Percentiles rank a stretch among this genome's conserved stretches.
Conservation (phyloP, 2,329 filamentous ascomycete species). For the Alternaria infectoria region DNA sequence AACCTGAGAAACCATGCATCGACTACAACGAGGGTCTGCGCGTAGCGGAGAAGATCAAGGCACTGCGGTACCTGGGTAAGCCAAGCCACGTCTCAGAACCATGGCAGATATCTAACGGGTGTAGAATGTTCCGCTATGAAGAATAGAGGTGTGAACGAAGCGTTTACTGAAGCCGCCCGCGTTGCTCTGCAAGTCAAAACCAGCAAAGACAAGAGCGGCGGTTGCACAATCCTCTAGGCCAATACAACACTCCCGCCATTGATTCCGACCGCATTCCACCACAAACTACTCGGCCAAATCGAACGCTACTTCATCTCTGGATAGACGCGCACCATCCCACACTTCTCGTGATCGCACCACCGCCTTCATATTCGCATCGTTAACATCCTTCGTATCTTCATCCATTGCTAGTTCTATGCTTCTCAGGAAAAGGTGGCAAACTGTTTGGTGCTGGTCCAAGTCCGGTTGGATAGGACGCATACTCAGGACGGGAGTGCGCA, state of each 20-base stretch:
- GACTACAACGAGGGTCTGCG: slow-evolving; percentile 90
- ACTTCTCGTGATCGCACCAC: background rate
- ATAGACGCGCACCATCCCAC: background rate
- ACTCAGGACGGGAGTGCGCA: background rate
- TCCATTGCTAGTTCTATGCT: background rate
- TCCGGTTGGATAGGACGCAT: slow-evolving; percentile 1
- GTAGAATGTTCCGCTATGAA: slow-evolving; percentile 96
- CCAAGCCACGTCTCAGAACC: background rate
- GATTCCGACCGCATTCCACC: slow-evolving; percentile 12
- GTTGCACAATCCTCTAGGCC: slow-evolving; percentile 45
- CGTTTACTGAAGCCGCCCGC: slow-evolving; percentile 95
- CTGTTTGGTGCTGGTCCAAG: background rate
- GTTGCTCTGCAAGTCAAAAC: slow-evolving; percentile 74
- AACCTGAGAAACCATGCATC: slow-evolving; percentile 68
- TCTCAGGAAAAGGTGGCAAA: background rate
- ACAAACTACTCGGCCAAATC: background rate
- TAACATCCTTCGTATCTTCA: background rate
- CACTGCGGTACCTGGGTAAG: slow-evolving; percentile 84
- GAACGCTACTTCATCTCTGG: background rate
- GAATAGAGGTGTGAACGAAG: slow-evolving; percentile 97
- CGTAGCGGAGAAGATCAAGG: slow-evolving; percentile 88
- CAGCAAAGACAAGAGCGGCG: slow-evolving; percentile 54
- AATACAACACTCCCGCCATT: background rate
- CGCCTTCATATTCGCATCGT: background rate
- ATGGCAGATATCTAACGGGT: slow-evolving; percentile 11